Percentiles rank a stretch among this genome's conserved stretches.
phyloP scores from a whole-genome alignment of 352 stramenopile genomes.

The Phytophthora tubulina region DNA sequence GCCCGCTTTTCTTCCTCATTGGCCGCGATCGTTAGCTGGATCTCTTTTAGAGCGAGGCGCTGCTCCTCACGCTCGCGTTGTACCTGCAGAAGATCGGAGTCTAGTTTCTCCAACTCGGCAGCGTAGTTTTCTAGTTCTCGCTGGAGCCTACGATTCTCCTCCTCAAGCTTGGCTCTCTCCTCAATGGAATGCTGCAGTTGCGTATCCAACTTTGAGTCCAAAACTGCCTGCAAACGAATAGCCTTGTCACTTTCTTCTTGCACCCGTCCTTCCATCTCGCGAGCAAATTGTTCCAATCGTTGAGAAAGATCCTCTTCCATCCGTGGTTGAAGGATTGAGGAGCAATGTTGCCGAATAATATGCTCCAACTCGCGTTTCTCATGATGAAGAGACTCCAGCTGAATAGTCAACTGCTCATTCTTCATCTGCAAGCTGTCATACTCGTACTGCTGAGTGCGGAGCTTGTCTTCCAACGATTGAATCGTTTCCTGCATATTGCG shows the following conservation, averaged over 20 bases:
- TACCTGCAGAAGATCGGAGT: constrained; percentile 45
- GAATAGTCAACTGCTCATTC: constrained; percentile 42
- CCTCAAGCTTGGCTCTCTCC: constrained; percentile 37
- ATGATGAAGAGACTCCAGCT: constrained; percentile 48
- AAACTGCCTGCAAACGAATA: constrained; percentile 48
- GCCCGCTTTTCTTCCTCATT: constrained; percentile 43
- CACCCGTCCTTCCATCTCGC: constrained; percentile 51
- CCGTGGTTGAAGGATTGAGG: constrained; percentile 29
- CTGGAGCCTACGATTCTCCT: constrained; percentile 39
- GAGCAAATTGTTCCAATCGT: constrained; percentile 54
- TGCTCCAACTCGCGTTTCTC: constrained; percentile 55
- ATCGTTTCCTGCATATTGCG: constrained; percentile 42
- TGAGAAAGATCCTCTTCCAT: constrained; percentile 46
- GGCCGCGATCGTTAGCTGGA: constrained; percentile 49
- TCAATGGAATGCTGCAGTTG: constrained; percentile 36
- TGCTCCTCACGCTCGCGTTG: constrained; percentile 67
- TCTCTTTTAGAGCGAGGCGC: constrained; percentile 45
- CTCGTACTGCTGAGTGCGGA: constrained; percentile 47
- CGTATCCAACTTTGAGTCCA: constrained; percentile 43
- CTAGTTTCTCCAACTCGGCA: constrained; percentile 35
- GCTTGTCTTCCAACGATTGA: constrained; percentile 44
- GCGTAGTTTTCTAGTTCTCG: constrained; percentile 40
- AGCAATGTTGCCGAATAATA: constrained; percentile 26
- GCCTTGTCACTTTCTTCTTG: constrained; percentile 56
- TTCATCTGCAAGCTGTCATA: constrained; percentile 42